phyloP scores from a whole-genome alignment of 768 basidiomycete genomes.

The Suillus lakei region DNA sequence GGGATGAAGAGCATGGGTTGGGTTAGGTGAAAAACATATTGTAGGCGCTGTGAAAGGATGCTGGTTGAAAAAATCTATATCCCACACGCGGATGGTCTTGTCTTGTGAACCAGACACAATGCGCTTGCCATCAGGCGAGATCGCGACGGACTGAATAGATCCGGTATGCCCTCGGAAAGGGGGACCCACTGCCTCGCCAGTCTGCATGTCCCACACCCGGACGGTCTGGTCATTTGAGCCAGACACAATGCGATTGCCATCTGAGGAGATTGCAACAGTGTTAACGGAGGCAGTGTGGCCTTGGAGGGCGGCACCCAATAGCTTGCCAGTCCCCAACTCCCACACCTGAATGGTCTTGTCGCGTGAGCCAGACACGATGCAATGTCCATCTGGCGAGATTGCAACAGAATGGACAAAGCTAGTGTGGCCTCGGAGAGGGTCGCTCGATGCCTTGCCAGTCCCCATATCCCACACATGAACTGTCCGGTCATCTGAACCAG shows the following conservation, averaged over 20 bases:
- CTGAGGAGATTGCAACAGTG: not conserved
- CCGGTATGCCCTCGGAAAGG: not conserved
- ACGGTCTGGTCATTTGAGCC: not conserved
- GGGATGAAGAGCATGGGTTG: no score
- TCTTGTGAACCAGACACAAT: no score
- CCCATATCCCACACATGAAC: not conserved
- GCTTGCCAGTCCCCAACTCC: not conserved
- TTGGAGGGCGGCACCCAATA: not conserved
- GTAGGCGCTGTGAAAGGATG: no score
- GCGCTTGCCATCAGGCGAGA: no score
- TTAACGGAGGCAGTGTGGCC: not conserved
- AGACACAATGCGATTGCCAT: not conserved
- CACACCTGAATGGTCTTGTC: not conserved
- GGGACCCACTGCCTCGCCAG: not conserved
- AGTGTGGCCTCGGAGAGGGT: not conserved
- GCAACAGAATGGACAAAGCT: not conserved
- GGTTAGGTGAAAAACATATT: no score
- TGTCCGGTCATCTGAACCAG: not conserved
- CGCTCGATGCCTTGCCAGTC: not conserved
- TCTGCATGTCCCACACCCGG: not conserved
- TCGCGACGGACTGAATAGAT: not conserved
- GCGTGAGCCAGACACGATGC: not conserved
- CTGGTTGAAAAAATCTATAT: no score
- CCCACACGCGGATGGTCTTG: no score
- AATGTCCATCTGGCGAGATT: not conserved